phyloP scores from a whole-genome alignment of 2,329 filamentous ascomycete species.

The Colletotrichum tanaceti region DNA sequence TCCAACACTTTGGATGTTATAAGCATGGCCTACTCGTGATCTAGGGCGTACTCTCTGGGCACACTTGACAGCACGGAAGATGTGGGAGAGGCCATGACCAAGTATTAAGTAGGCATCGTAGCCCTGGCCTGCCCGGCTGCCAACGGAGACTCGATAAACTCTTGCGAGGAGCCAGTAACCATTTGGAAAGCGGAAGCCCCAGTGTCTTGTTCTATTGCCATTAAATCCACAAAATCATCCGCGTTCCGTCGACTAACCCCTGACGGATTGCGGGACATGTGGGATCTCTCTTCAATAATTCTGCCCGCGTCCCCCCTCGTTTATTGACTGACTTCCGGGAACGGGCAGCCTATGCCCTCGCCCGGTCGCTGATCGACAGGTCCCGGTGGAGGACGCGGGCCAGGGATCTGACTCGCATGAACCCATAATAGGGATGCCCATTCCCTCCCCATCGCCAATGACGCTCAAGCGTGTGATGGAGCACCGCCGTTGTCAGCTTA shows the following conservation, averaged over 20 bases:
- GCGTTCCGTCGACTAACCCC: background rate
- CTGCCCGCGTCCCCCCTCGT: background rate
- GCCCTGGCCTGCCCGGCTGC: too few species aligned
- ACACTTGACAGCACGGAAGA: too few species aligned
- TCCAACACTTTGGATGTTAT: too few species aligned
- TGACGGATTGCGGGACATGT: background rate
- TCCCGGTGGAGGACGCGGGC: conserved; percentile 11
- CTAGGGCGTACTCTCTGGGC: too few species aligned
- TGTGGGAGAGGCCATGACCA: too few species aligned
- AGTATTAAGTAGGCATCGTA: too few species aligned
- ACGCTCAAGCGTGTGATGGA: background rate
- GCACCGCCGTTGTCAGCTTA: conserved; percentile 19
- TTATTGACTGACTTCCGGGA: background rate
- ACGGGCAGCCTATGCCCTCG: conserved; percentile 6
- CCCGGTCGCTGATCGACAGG: conserved; percentile 25
- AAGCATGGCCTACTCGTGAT: too few species aligned
- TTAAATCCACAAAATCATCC: background rate
- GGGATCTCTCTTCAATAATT: background rate
- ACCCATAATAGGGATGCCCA: conserved; percentile 5
- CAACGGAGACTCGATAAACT: too few species aligned
- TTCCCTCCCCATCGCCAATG: conserved; percentile 13
- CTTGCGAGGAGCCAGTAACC: too few species aligned
- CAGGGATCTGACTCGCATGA: conserved; percentile 28
- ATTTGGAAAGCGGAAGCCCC: background rate
- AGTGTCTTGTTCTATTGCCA: background rate